These are phyloP conservation scores for Saraca asoca DNA, from an alignment of 331 rosid genomes.

Conservation along the genomic window DNA sequence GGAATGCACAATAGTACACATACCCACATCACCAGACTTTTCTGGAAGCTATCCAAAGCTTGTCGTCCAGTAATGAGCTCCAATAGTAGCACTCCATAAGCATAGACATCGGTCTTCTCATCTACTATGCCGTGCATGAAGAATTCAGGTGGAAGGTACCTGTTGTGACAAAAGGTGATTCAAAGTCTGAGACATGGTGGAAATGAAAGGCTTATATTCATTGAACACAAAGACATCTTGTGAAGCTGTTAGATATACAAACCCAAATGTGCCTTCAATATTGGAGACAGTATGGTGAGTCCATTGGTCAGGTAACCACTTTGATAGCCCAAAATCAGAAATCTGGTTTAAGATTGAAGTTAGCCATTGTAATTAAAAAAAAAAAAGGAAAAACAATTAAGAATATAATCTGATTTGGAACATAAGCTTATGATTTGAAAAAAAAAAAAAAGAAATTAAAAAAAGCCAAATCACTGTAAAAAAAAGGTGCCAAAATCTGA, in stretches of 20 bases:
- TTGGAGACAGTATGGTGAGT: slow-evolving; percentile 89
- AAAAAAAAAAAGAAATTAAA: background rate
- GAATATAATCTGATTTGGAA: slow-evolving; percentile 16
- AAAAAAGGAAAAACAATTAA: slow-evolving; percentile 15
- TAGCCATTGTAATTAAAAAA: slow-evolving; percentile 20
- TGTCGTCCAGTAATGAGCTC: slow-evolving; percentile 89
- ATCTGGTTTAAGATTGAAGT: slow-evolving; percentile 58
- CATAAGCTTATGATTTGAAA: background rate
- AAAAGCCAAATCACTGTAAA: background rate
- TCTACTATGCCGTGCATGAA: slow-evolving; percentile 98
- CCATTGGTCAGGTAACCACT: slow-evolving; percentile 99
- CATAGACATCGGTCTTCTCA: slow-evolving; percentile 93
- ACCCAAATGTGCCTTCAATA: slow-evolving; percentile 99
- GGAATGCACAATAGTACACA: slow-evolving; percentile 29
- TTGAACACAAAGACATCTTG: slow-evolving; percentile 6
- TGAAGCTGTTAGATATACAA: slow-evolving; percentile 40
- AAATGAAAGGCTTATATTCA: slow-evolving; percentile 1
- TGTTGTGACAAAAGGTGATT: slow-evolving; percentile 42
- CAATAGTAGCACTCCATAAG: slow-evolving; percentile 84
- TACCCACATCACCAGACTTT: slow-evolving; percentile 98
- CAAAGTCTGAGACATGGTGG: slow-evolving; percentile 13
- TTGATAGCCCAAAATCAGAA: slow-evolving; percentile 94
- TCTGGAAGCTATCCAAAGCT: slow-evolving; percentile 87
- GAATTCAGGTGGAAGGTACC: slow-evolving; percentile 99
- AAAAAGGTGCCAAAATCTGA: background rate